A percentile compares a stretch with the other conserved stretches of the same genome.
Evolutionary conservation across 306 rosid genomes (phyloP).

Genomic region (Citrullus amarus): DNA sequence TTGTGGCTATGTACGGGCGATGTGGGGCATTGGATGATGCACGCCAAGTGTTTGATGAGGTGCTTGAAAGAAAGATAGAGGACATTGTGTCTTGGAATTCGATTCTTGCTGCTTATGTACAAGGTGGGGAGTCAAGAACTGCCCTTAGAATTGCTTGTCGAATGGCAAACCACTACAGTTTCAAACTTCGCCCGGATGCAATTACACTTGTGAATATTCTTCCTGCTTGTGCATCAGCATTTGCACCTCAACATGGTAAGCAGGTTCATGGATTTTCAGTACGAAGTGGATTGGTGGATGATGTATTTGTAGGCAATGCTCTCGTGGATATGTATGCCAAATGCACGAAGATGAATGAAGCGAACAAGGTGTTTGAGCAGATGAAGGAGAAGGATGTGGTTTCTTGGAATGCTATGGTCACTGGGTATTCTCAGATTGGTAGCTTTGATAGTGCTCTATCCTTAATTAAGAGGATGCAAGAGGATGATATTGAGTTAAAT

Average conservation of each 20-base stretch:
- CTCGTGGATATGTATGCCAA: conserved; percentile 73
- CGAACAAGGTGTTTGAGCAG: conserved; percentile 43
- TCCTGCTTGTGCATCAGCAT: conserved; percentile 53
- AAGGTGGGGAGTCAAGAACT: conserved; percentile 18
- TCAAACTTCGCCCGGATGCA: conserved; percentile 31
- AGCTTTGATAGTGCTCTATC: conserved; percentile 44
- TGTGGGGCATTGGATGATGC: conserved; percentile 36
- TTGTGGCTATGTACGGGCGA: conserved; percentile 63
- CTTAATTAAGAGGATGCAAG: conserved; percentile 53
- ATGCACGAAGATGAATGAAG: conserved; percentile 59
- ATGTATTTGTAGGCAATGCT: conserved; percentile 75
- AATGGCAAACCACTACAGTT: conserved; percentile 22
- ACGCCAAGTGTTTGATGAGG: conserved; percentile 48
- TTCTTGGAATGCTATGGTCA: conserved; percentile 85
- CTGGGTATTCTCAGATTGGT: conserved; percentile 70
- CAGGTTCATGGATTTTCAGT: conserved; percentile 54
- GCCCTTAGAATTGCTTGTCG: conserved; percentile 32
- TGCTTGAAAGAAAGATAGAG: conserved; percentile 35
- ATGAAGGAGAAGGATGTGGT: conserved; percentile 77
- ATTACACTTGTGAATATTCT: conserved; percentile 64
- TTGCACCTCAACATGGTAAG: conserved; percentile 36
- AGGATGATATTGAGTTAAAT: conserved; percentile 44
- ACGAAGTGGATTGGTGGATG: conserved; percentile 52
- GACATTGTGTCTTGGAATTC: conserved; percentile 85
- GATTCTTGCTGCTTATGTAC: conserved; percentile 41